These are phyloP conservation scores for Lactarius sp. DNA, from an alignment of 768 basidiomycete genomes.

Conservation along the genomic window DNA sequence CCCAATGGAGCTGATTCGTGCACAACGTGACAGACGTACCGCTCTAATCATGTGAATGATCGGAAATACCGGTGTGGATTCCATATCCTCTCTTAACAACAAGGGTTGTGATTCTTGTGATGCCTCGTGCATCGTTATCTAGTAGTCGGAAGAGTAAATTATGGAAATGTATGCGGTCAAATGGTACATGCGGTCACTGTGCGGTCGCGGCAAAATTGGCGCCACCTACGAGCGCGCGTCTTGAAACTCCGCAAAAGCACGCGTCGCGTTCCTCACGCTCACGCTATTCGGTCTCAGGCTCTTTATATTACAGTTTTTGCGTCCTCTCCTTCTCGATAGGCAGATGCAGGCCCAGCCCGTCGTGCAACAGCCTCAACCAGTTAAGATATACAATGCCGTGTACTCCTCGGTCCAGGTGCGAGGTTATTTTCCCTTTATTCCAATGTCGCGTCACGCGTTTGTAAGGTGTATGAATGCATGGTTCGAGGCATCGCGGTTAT, in stretches of 20 bases:
- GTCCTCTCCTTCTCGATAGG: not conserved
- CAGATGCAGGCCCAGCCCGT: constrained; percentile 20
- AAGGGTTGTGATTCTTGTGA: constrained; percentile 36
- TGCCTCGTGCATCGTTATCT: constrained; percentile 3
- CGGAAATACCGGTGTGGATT: constrained; percentile 65
- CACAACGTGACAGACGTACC: constrained; percentile 36
- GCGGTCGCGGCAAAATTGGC: not conserved
- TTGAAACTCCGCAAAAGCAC: constrained; percentile 25
- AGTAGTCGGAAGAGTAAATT: not conserved
- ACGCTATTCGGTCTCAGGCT: not conserved
- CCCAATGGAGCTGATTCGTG: not conserved
- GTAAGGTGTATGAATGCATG: constrained; percentile 95
- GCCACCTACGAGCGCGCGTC: constrained; percentile 5
- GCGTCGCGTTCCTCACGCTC: constrained; percentile 16
- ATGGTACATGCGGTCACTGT: not conserved
- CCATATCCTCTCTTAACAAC: constrained; percentile 48
- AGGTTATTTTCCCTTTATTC: not conserved
- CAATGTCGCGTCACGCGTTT: constrained; percentile 25
- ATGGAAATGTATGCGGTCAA: not conserved
- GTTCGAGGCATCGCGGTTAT: constrained; percentile 97
- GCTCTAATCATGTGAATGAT: constrained; percentile 72
- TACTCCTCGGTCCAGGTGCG: constrained; percentile 83
- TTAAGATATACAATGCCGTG: constrained; percentile 91
- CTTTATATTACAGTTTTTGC: not conserved
- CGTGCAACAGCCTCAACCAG: constrained; percentile 38